phyloP scores from a whole-genome alignment of 2,329 filamentous ascomycete genomes.

The Ophiostoma quercus region DNA sequence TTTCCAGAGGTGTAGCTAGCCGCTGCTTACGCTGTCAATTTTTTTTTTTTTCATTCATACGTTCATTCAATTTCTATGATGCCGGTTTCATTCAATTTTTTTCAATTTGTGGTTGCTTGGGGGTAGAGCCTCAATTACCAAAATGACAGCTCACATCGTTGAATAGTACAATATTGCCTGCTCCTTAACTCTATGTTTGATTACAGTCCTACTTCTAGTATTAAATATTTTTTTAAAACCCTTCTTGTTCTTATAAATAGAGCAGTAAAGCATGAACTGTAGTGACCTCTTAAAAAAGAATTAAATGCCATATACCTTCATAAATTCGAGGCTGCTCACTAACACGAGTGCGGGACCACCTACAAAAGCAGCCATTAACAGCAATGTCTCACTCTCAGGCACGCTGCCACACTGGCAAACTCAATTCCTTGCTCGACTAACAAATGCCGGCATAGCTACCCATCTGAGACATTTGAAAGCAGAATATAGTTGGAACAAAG shows the following conservation, averaged over 20 bases:
- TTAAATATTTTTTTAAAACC: no score
- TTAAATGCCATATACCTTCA: background rate
- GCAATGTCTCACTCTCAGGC: conserved; percentile 1
- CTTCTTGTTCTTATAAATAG: no score
- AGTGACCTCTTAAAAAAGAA: background rate
- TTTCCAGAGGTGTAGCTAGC: background rate
- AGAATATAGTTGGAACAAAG: background rate
- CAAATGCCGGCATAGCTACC: background rate
- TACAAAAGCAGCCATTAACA: background rate
- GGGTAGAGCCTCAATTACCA: background rate
- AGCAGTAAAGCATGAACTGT: background rate
- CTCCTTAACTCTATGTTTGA: no score
- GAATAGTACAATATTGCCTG: background rate
- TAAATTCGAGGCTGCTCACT: background rate
- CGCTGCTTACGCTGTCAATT: background rate
- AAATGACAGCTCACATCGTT: conserved; percentile 1
- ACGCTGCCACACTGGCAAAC: background rate
- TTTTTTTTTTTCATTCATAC: background rate
- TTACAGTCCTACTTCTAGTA: no score
- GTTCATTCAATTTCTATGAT: background rate
- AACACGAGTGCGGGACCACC: background rate
- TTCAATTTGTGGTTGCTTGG: background rate
- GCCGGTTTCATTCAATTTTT: background rate
- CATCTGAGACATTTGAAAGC: background rate
- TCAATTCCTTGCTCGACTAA: background rate